Base-by-base conservation (phyloP, 768 basidiomycete genomes). In the Hydnomerulius pinastri region DNA sequence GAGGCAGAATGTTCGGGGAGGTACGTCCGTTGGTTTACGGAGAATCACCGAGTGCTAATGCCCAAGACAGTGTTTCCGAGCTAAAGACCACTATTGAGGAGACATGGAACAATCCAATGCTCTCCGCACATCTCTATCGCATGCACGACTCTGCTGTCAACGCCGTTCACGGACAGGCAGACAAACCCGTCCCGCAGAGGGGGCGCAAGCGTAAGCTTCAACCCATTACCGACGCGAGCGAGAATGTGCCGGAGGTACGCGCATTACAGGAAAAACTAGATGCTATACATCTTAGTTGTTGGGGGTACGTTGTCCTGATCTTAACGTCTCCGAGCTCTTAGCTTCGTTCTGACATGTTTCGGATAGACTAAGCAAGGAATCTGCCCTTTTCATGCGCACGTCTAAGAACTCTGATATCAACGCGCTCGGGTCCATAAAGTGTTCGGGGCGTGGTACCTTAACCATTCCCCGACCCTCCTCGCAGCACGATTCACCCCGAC, bases 391-490 rank as follows among this genome's bases (percentile, higher is more conserved):
- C 60, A 78, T 86, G 62, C 78, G 87, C 25, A 70, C 81, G 3
- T 72, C 85, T 23, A 85, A 78, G 59, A 80, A 80, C 58, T 75
- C 85, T 1, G 89, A 91, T 60, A 76, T 79, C 43, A 91, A 90
- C 59, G 75, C 77, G 6, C 67, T 86, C 3, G 66, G 64, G 3
- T 23, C 51, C 1, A 44, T 59, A 40, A 68, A 69, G 43, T 56
- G 49, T 40, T 61, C 55, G 2, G 67, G 66, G 65, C 48, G 58
- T 70, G 56, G 83, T 29, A 25, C 79, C 59, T 48, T 46, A 50
- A 33, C 17, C 13, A 11, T 24, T 29, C 21, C 17, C 24, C 43
- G 11, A 32, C 4, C 18, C 9, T 9, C 37, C 23, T 33, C 39
- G 15, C 50, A 4, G 18, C 30, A 24, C 12, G 7, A 20, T 24